Percentiles rank a stretch among this genome's conserved stretches.
Evolutionary conservation across 768 basidiomycete species (phyloP).

Genomic region (Tulasnella sp.): DNA sequence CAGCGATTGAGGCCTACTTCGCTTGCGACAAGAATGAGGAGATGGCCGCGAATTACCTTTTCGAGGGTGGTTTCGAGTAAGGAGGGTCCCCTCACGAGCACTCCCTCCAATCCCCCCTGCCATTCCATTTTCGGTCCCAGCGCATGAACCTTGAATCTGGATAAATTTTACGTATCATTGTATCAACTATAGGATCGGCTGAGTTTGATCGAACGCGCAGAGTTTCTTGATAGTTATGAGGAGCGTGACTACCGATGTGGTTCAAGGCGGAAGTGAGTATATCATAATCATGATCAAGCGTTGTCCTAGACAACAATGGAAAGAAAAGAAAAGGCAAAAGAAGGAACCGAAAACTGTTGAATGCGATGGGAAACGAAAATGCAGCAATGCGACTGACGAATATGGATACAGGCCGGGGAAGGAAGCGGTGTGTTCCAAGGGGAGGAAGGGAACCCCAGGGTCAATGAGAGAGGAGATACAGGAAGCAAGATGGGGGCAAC

Average conservation of each 20-base stretch:
- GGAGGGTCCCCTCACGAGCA: background rate
- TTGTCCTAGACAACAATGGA: no score
- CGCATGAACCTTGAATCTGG: background rate
- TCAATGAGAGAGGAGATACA: background rate
- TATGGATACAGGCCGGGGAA: no score
- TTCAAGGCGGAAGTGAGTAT: background rate
- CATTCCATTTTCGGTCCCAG: background rate
- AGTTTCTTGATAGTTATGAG: background rate
- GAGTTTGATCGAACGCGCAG: background rate
- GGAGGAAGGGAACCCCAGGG: background rate
- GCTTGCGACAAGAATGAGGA: conserved; percentile 98
- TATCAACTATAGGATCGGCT: background rate
- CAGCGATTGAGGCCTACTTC: conserved; percentile 86
- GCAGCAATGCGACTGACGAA: no score
- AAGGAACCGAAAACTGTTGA: no score
- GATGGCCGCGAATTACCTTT: conserved; percentile 89
- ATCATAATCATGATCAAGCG: no score
- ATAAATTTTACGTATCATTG: background rate
- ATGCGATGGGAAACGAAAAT: no score
- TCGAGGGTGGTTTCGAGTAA: conserved; percentile 56
- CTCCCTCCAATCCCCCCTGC: background rate
- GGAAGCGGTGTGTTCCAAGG: no score
- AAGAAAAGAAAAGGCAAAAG: no score
- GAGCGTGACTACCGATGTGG: background rate
- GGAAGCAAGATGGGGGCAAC: background rate